Conservation (phyloP, 2,329 filamentous ascomycete genomes). For the Cryphonectria japonica region DNA sequence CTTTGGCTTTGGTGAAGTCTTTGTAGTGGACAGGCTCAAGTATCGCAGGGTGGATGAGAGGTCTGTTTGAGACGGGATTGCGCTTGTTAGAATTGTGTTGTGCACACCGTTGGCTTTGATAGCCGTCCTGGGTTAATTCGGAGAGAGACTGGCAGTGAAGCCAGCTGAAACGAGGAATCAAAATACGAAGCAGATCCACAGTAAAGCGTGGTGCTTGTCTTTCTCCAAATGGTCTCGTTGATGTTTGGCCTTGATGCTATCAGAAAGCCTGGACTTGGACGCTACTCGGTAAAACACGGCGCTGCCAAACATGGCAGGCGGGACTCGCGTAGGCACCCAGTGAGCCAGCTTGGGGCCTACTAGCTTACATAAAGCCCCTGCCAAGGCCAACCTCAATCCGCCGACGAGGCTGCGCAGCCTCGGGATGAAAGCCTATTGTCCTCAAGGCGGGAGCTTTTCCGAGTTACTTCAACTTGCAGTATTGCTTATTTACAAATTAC, state of each 20-base stretch:
- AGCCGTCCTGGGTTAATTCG: background rate
- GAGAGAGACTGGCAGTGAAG: background rate
- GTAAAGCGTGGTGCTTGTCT: background rate
- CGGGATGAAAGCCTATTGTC: background rate
- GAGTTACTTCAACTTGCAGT: background rate
- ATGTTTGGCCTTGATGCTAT: background rate
- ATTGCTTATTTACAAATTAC: too few species aligned
- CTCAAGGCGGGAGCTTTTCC: background rate
- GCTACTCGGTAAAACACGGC: background rate
- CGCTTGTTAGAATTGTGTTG: background rate
- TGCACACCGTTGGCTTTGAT: background rate
- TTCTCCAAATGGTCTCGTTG: background rate
- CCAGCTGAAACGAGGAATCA: background rate
- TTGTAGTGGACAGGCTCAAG: background rate
- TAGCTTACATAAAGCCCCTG: slow-evolving; percentile 8
- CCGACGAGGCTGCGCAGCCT: slow-evolving; percentile 11
- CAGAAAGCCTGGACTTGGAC: background rate
- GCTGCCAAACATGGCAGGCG: background rate
- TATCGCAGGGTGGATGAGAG: background rate
- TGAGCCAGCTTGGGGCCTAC: background rate
- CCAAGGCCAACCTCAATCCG: background rate
- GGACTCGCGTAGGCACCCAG: too few species aligned
- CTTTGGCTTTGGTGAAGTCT: background rate
- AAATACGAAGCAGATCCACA: background rate
- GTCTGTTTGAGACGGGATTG: background rate